These are phyloP conservation scores for Liriodendron chinense DNA, from an alignment of 164 flowering plant species.

Conservation along the genomic window DNA sequence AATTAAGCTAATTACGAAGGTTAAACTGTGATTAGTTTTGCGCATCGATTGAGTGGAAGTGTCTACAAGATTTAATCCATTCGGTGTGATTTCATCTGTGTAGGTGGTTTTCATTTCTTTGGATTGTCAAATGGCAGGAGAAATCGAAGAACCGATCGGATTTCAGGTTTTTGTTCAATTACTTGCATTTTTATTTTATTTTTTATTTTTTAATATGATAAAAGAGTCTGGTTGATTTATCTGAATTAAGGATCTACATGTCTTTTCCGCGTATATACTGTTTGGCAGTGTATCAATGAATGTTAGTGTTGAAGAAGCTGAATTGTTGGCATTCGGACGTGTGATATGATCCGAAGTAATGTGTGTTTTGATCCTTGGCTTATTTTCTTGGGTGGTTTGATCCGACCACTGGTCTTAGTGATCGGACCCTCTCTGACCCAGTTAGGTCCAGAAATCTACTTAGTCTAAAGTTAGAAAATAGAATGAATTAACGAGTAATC, in stretches of 20 bases:
- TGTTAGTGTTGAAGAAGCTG: not conserved
- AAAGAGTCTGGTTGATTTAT: not conserved
- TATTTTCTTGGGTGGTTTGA: not conserved
- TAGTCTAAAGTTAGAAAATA: not conserved
- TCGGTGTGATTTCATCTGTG: not conserved
- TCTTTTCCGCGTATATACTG: not conserved
- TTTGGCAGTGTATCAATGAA: not conserved
- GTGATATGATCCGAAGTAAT: not conserved
- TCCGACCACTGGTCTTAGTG: not conserved
- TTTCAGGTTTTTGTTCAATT: conserved; percentile 40
- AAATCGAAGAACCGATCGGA: conserved; percentile 45
- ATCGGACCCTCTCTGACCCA: not conserved
- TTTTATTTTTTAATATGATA: no score
- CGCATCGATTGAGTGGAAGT: not conserved
- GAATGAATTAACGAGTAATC: no score
- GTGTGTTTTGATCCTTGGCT: not conserved
- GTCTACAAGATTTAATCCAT: not conserved
- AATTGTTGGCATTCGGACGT: not conserved
- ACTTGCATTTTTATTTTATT: not conserved
- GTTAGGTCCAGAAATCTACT: not conserved
- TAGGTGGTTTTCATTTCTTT: conserved; percentile 20
- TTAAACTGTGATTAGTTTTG: not conserved
- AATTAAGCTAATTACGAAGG: not conserved
- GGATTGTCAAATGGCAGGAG: conserved; percentile 49
- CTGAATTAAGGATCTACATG: not conserved